phyloP scores from a whole-genome alignment of 352 stramenopile species.

The Phytopythium oedochilum region DNA sequence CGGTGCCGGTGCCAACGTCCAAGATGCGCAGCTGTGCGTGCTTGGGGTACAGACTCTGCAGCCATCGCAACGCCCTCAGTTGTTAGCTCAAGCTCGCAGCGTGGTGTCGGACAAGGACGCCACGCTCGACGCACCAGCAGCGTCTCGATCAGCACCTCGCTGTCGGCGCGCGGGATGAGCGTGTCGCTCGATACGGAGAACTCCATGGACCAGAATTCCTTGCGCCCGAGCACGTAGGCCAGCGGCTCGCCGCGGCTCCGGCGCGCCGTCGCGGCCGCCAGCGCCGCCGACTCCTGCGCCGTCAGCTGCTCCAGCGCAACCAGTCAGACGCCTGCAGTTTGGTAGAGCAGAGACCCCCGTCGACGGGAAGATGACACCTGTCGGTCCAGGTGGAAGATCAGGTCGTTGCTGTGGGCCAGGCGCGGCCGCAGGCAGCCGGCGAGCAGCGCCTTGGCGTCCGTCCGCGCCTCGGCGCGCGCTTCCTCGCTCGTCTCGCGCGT shows the following conservation, averaged over 20 bases:
- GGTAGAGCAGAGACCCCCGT: too few species aligned
- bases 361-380: too few species aligned
- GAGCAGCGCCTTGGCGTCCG: conserved; percentile 55
- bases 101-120: too few species aligned
- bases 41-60: conserved; percentile 24
- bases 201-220: conserved; percentile 76
- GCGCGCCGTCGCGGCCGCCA: conserved; percentile 18
- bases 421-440: conserved; percentile 38
- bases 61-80: not conserved
- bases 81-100: too few species aligned
- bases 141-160: conserved; percentile 75
- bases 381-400: conserved; percentile 53
- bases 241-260: conserved; percentile 50
- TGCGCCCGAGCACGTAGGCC: conserved; percentile 57
- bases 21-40: conserved; percentile 39
- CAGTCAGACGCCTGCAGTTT: conserved; percentile 11
- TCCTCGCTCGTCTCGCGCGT: not conserved
- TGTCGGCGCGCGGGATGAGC: conserved; percentile 79
- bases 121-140: conserved; percentile 25
- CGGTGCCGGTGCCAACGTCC: conserved; percentile 67
- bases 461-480: conserved; percentile 4
- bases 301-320: conserved; percentile 18
- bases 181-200: conserved; percentile 52
- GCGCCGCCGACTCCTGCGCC: conserved; percentile 17
- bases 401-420: conserved; percentile 37